phyloP scores from a whole-genome alignment of 2,329 filamentous ascomycete genomes.

The Magnaporthiopsis incrustans region DNA sequence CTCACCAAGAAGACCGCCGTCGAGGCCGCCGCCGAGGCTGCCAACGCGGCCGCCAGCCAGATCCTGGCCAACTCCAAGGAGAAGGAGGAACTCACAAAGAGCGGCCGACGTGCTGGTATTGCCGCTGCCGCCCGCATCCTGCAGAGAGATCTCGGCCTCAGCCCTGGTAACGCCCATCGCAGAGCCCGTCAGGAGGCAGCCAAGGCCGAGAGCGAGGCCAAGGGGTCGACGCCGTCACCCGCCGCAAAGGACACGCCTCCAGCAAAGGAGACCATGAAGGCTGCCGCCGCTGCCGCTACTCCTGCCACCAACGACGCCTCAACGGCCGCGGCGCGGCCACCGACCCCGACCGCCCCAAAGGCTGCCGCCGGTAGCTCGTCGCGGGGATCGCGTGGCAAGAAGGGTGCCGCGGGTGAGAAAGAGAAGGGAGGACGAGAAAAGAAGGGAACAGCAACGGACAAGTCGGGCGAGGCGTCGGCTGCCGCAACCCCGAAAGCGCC shows the following conservation, averaged over 20 bases:
- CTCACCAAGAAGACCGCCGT: slow-evolving; percentile 50
- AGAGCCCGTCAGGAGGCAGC: slow-evolving; percentile 51
- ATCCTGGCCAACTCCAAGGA: slow-evolving; percentile 15
- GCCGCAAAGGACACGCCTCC: slow-evolving; percentile 14
- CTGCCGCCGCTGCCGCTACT: neutral
- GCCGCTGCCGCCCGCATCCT: slow-evolving; percentile 56
- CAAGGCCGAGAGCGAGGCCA: slow-evolving; percentile 43
- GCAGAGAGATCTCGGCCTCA: slow-evolving; percentile 58
- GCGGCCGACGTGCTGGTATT: slow-evolving; percentile 47
- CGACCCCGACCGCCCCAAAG: slow-evolving; percentile 23
- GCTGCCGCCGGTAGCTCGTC: slow-evolving; percentile 11
- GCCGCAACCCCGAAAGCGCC: slow-evolving; percentile 21
- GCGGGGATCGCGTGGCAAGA: slow-evolving; percentile 16
- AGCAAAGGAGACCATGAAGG: slow-evolving; percentile 2
- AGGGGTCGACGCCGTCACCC: slow-evolving; percentile 18
- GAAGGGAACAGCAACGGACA: slow-evolving; percentile 17
- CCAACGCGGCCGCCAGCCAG: slow-evolving; percentile 33
- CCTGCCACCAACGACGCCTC: neutral
- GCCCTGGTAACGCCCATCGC: slow-evolving; percentile 53
- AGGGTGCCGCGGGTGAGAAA: slow-evolving; percentile 12
- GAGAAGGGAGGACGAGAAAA: slow-evolving; percentile 15
- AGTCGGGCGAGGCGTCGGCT: slow-evolving; percentile 15
- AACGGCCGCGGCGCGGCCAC: slow-evolving; percentile 6
- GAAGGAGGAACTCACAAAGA: slow-evolving; percentile 39
- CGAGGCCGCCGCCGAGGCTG: slow-evolving; percentile 39